Evolutionary conservation across 192 early-diverging fungal species (phyloP).

Genomic region (Gaertneriomyces semiglobifer): DNA sequence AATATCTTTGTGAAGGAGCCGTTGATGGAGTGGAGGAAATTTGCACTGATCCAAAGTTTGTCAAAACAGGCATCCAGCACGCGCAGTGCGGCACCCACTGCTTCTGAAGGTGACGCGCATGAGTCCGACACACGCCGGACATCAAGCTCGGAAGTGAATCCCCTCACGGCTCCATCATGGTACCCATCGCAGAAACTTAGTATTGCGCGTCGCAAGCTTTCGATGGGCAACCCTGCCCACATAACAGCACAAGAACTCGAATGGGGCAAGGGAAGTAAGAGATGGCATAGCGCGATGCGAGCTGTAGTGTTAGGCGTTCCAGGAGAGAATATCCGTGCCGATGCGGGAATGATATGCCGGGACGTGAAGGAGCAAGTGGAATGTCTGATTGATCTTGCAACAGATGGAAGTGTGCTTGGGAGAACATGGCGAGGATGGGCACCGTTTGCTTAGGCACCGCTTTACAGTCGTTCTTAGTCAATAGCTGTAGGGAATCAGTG

Average conservation of each 20-base stretch:
- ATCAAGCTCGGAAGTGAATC: conserved; percentile 9
- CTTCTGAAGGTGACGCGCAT: too few relatives aligned
- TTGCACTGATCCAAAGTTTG: conserved; percentile 52
- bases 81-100: too few relatives aligned
- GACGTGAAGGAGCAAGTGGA: conserved; percentile 65
- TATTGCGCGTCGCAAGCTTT: conserved; percentile 46
- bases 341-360: conserved; percentile 40
- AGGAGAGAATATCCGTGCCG: conserved; percentile 43
- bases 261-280: conserved; percentile 59
- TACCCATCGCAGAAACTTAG: conserved; percentile 74
- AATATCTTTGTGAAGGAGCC: conserved; percentile 81
- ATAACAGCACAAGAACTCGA: conserved; percentile 56
- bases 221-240: conserved; percentile 21
- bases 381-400: conserved; percentile 72
- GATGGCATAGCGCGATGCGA: conserved; percentile 45
- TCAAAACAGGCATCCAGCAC: too few relatives aligned
- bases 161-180: conserved; percentile 55
- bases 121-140: too few relatives aligned
- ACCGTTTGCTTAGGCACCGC: conserved; percentile 34
- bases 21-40: conserved; percentile 74
- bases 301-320: conserved; percentile 48
- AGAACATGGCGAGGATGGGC: conserved; percentile 68
- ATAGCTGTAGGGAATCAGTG: too few relatives aligned
- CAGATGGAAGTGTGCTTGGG: conserved; percentile 66
- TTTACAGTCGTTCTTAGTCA: too few relatives aligned